Evolutionary conservation across 164 flowering plant species (phyloP), one percentile per base, ranked within the genome.

Genomic region (Warburgia ugandensis): DNA sequence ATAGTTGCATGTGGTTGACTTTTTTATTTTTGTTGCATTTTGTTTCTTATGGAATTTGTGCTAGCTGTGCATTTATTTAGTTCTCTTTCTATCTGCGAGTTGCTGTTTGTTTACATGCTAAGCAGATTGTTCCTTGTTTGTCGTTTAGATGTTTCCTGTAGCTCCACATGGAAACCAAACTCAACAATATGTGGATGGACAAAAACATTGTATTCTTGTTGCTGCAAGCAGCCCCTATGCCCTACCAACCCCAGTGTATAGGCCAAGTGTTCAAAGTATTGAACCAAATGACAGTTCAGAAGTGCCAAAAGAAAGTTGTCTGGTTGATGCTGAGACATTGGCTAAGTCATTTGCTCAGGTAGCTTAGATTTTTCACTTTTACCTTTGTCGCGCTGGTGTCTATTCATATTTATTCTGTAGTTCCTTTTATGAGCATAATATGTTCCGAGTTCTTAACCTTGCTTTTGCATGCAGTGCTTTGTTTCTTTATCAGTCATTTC

Each of bases 151-250:
- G 83, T 60, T 63, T 45, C 23, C 59, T 3, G 3, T 59, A 21
- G 27, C 60, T 48, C 60, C 78, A 25, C 71, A 58, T 63, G 86
- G 76, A 47, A 73, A 48, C 56, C 86, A 78, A 68, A 50, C 55
- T 50, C 80, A 73, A 50, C 77, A 73, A 63, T 80, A 48, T 69
- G 60, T 64, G 41, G 95, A 81, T 45, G 67, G 54, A 39, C 76
- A 82, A 54, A 81, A 72, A 55, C 95, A 88, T 61, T 91, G 98
- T 65, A 77, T 91, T 68, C 96, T 91, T 63, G 72, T 91, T 45
- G 76, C 91, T 64, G 95, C 96, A 14, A 85, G 88, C 62, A 88
- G 85, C 45, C 98, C 98, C 56, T 76, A 80, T 58, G 78, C 90
- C 28, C 63, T 91, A 67, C 83, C 94, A 9, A 85, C 96, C 27